Conservation (phyloP, 2,329 filamentous ascomycete species). For the Talaromyces verruculosus region DNA sequence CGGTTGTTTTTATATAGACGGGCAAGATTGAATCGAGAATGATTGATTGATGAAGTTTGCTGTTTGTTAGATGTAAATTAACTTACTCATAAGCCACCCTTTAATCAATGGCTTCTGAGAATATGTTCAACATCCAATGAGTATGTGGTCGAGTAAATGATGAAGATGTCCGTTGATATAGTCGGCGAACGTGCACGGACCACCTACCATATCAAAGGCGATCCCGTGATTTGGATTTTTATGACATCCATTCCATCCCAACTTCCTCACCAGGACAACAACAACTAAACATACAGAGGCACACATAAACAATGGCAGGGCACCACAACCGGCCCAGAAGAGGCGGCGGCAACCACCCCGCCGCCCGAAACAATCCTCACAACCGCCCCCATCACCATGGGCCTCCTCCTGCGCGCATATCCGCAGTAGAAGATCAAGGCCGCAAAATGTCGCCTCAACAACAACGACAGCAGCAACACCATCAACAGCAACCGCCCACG, state of each 20-base stretch:
- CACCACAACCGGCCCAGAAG: constrained; percentile 17
- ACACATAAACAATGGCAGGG: constrained; percentile 15
- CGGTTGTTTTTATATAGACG: no score
- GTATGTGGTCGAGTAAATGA: neutral
- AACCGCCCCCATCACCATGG: constrained; percentile 13
- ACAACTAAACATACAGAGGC: neutral
- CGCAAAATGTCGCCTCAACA: constrained; percentile 11
- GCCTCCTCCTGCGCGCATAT: constrained; percentile 7
- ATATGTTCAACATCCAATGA: neutral
- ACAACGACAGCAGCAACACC: constrained; percentile 1
- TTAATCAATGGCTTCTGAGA: no score
- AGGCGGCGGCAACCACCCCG: constrained; percentile 9
- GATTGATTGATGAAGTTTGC: no score
- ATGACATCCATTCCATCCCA: neutral
- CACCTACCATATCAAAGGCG: neutral
- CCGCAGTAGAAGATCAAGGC: constrained; percentile 10
- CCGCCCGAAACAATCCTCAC: constrained; percentile 17
- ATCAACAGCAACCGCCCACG: constrained; percentile 14
- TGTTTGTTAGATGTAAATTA: no score
- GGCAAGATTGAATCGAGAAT: no score
- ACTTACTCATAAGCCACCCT: no score
- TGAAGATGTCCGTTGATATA: neutral
- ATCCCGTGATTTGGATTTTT: constrained; percentile 7
- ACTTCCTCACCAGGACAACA: neutral
- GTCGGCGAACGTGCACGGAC: neutral